Evolutionary conservation across 345 rosid genomes (phyloP).

Genomic region (Populus simonii): DNA sequence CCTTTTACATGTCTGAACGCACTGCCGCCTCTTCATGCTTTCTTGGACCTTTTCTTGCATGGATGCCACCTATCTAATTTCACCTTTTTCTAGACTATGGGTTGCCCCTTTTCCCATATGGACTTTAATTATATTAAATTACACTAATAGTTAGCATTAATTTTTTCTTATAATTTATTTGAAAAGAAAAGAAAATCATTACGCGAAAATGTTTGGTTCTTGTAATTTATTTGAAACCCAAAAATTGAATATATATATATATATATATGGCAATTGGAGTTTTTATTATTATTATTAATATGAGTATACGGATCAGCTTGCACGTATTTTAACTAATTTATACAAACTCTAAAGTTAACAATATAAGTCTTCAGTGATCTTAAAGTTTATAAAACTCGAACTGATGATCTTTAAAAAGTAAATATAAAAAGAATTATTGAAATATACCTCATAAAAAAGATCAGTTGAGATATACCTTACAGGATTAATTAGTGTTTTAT

Average conservation of each 20-base stretch:
- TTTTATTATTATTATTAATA: no score
- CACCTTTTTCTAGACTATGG: background rate
- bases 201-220: no score
- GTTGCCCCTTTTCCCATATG: background rate
- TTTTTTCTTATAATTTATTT: background rate
- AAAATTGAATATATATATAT: background rate
- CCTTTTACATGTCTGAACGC: background rate
- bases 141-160: no score
- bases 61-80: background rate
- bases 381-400: fast-evolving
- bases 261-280: background rate
- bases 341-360: fast-evolving
- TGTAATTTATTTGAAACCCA: background rate
- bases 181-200: no score
- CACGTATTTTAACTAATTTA: fast-evolving
- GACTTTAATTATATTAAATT: background rate
- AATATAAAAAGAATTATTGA: no score
- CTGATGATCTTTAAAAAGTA: fast-evolving
- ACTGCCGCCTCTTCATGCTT: background rate
- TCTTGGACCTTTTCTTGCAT: background rate
- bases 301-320: fast-evolving
- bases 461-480: no score
- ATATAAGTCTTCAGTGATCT: fast-evolving
- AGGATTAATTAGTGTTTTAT: no score
- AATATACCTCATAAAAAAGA: no score